phyloP scores from a whole-genome alignment of 495 filamentous ascomycete genomes.

The Hypoxylon lienhwacheense region DNA sequence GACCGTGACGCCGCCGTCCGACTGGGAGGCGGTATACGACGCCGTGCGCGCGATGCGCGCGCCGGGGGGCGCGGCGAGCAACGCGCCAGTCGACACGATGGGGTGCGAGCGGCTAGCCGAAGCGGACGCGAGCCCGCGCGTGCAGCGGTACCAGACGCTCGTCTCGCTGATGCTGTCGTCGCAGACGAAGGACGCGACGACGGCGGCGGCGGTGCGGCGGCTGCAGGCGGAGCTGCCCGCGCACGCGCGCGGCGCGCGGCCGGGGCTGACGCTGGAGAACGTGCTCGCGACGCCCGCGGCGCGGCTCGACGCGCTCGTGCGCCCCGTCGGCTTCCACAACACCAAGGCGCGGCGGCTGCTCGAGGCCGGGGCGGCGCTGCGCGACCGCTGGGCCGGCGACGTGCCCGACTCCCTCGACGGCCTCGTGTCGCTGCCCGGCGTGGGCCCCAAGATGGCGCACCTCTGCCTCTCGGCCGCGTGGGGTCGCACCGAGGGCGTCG shows the following conservation, averaged over 20 bases:
- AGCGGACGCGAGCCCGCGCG: constrained; percentile 53
- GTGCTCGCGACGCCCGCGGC: constrained; percentile 72
- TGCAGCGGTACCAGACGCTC: constrained; percentile 87
- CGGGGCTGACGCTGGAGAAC: constrained; percentile 72
- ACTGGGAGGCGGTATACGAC: constrained; percentile 85
- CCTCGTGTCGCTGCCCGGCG: constrained; percentile 79
- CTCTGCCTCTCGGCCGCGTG: constrained; percentile 76
- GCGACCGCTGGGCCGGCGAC: constrained; percentile 69
- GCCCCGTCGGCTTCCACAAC: constrained; percentile 90
- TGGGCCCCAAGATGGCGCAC: constrained; percentile 97
- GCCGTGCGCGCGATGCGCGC: constrained; percentile 78
- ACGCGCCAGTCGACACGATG: constrained; percentile 96
- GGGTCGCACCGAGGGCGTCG: constrained; percentile 62
- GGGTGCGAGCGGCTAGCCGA: constrained; percentile 82
- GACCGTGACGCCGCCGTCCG: constrained; percentile 65
- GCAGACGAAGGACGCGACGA: constrained; percentile 96
- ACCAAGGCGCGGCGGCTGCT: constrained; percentile 93
- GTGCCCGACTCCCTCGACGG: constrained; percentile 82
- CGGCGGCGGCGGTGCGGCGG: constrained; percentile 77
- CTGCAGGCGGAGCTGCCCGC: constrained; percentile 73
- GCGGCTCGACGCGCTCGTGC: constrained; percentile 76
- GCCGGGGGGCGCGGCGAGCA: constrained; percentile 57
- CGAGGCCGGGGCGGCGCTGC: constrained; percentile 69
- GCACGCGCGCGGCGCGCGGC: constrained; percentile 37
- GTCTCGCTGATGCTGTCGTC: constrained; percentile 93